These are phyloP conservation scores for Pseudomonodictys pantanalensis DNA, from an alignment of 495 filamentous ascomycete species.

Conservation along the genomic window DNA sequence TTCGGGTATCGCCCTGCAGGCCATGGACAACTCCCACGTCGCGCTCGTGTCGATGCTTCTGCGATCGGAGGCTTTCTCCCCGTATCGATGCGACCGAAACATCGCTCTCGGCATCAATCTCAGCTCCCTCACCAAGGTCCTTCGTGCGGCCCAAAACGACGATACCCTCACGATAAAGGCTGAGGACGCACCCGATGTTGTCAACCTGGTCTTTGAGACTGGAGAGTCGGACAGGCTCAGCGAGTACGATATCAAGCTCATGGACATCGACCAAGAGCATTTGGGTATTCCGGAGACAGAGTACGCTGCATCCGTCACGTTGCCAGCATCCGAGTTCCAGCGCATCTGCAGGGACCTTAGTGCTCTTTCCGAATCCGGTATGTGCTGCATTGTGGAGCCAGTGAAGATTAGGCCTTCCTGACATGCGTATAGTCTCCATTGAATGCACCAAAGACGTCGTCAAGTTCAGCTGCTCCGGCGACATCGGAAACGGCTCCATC, in stretches of 20 bases:
- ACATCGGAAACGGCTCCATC: conserved; percentile 93
- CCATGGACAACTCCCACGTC: conserved; percentile 99
- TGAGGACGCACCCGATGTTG: conserved; percentile 89
- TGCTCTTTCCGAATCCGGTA: conserved; percentile 91
- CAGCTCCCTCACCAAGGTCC: conserved; percentile 91
- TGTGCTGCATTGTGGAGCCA: too few relatives aligned
- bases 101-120: conserved; percentile 98
- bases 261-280: conserved; percentile 99
- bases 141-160: conserved; percentile 89
- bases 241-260: conserved; percentile 99
- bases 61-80: conserved; percentile 90
- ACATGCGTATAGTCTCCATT: conserved; percentile 80
- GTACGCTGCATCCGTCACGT: conserved; percentile 84
- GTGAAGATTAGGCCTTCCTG: too few relatives aligned
- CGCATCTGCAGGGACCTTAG: conserved; percentile 91
- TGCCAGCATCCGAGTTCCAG: conserved; percentile 90
- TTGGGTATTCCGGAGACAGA: conserved; percentile 98
- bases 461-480: conserved; percentile 89
- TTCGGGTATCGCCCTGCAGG: conserved; percentile 94
- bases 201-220: conserved; percentile 96
- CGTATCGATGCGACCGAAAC: conserved; percentile 98
- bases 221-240: conserved; percentile 83
- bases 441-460: conserved; percentile 96
- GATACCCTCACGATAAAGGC: conserved; percentile 96
- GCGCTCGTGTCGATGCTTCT: conserved; percentile 98